Base-by-base conservation (phyloP, 768 basidiomycete species). In the Gelatoporia subvermispora region DNA sequence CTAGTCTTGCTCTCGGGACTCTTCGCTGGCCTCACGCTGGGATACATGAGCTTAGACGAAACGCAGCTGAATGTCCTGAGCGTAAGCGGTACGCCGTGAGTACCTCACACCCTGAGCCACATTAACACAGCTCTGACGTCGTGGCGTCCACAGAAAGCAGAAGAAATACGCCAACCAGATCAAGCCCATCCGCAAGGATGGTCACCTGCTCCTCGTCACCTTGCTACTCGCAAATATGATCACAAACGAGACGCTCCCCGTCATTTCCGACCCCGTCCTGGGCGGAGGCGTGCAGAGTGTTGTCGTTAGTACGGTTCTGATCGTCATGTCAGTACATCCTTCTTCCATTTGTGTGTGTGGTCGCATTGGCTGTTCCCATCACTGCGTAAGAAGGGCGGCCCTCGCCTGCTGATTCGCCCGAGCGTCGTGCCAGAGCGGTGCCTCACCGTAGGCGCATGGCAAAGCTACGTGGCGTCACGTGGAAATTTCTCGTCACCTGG, bases 31-130 rank as follows among this genome's bases (percentile, higher is more conserved):
- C 73, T 93, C 56, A 94, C 93, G 49, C 72, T 94, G 40, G 92
- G 92, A 28, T 93, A 91, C 66, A 93, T 94, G 87, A 88, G 85
- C 57, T 76, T 94, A 64, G 92, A 95, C 67, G 88, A 88, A 66
- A 93, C 92, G 35, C 91, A 93, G 73, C 78, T 95, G 37, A 84
- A 86, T 61, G 93, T 95, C 2, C 69, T 95, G 18, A 82, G 84
- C 54, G 84, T 91, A 51, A 86, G 86, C 47, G 93, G 93, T 15
- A 88, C 87, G 20, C 76, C 85, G 88, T 90, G 57, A 50, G 87
- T 70, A 2, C 28, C 63, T 17, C 39, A 4, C 43, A 34, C 39
- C 43, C 15, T 35, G 10, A 38, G 43, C 44, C 44, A 15, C 47
- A 18, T 45, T 10, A 9, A 11, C 11, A 16, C 3, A 42, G n/a